Evolutionary conservation across 73 alveolate genomes (phyloP).

Genomic region (Tetrahymena thermophila): DNA sequence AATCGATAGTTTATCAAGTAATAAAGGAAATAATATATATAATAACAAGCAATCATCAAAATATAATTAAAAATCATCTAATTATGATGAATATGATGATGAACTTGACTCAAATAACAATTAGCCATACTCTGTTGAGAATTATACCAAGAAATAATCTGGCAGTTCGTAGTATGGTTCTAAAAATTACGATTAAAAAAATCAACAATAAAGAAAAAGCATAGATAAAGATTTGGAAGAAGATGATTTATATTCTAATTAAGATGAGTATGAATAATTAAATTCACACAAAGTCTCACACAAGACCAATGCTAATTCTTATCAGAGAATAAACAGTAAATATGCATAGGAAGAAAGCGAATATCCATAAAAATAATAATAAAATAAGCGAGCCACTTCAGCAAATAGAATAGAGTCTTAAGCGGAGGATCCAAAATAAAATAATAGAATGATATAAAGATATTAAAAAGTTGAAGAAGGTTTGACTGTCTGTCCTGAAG

Average conservation of each 20-base stretch:
- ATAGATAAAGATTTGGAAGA: background rate
- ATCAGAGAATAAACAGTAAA: background rate
- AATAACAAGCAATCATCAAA: background rate
- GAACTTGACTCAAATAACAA: background rate
- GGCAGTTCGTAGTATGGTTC: background rate
- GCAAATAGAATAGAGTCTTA: background rate
- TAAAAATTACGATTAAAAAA: background rate
- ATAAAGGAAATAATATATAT: background rate
- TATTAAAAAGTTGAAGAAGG: background rate
- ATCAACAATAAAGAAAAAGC: background rate
- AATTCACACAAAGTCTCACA: background rate
- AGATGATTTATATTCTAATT: background rate
- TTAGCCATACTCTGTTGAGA: background rate
- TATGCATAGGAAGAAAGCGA: background rate
- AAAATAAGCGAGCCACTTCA: background rate
- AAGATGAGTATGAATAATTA: background rate
- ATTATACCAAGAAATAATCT: background rate
- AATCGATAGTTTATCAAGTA: background rate
- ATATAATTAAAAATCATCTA: background rate
- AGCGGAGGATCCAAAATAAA: background rate
- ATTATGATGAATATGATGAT: background rate
- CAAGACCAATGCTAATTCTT: background rate
- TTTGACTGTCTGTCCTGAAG: constrained; percentile 39
- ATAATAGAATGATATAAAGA: background rate
- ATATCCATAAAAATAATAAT: no score